Percentiles rank a stretch among this genome's conserved stretches.
phyloP scores from a whole-genome alignment of 176 grass and related monocot species.

The Zoysia japonica region DNA sequence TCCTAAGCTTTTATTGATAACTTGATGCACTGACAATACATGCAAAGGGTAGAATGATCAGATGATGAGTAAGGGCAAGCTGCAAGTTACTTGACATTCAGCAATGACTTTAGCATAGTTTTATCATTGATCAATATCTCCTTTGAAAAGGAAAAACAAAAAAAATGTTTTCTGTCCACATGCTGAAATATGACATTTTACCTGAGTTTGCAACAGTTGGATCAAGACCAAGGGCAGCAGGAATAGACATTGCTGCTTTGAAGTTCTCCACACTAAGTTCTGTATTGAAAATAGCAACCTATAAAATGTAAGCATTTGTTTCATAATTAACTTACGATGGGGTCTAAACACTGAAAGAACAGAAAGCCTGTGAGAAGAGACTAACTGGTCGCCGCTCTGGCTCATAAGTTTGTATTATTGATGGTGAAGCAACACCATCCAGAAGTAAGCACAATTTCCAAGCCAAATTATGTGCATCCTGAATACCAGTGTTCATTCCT shows the following conservation, averaged over 20 bases:
- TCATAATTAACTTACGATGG: background rate
- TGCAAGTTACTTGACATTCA: constrained; percentile 9
- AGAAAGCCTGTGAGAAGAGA: constrained; percentile 38
- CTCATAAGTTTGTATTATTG: constrained; percentile 82
- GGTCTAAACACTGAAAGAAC: constrained; percentile 1
- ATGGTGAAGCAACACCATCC: constrained; percentile 59
- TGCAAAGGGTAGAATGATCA: constrained; percentile 21
- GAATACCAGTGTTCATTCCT: constrained; percentile 99
- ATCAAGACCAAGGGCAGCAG: constrained; percentile 84
- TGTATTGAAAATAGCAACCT: constrained; percentile 96
- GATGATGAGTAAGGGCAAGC: background rate
- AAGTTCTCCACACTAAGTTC: constrained; percentile 84
- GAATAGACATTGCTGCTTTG: constrained; percentile 94
- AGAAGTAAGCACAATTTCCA: constrained; percentile 79
- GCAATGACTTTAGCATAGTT: constrained; percentile 10
- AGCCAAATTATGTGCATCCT: constrained; percentile 92
- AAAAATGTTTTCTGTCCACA: constrained; percentile 5
- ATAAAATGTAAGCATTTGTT: constrained; percentile 36
- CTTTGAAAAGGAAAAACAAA: constrained; percentile 10
- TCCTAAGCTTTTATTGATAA: constrained; percentile 72
- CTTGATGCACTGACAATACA: constrained; percentile 62
- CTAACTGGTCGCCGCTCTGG: constrained; percentile 79
- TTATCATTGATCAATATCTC: background rate
- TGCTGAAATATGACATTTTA: constrained; percentile 26
- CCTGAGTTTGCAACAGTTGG: constrained; percentile 93